Conservation (phyloP, 2,329 filamentous ascomycete genomes). For the Diaporthe sp. region DNA sequence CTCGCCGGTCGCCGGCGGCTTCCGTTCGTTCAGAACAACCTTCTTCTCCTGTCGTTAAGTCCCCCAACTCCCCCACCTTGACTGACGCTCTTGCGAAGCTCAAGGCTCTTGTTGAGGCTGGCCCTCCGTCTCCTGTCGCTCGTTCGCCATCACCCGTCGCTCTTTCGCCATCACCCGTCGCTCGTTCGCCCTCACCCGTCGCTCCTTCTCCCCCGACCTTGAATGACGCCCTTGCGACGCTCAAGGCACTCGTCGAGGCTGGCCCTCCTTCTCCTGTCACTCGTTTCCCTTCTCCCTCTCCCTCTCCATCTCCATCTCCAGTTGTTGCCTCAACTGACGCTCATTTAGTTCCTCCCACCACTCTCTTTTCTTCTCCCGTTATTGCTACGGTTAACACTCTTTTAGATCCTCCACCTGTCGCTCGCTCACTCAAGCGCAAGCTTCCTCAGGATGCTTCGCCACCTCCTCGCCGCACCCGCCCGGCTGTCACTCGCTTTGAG, state of each 20-base stretch:
- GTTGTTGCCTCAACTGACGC: neutral
- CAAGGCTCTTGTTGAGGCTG: neutral
- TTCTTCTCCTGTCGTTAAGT: neutral
- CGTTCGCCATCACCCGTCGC: neutral
- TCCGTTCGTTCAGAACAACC: neutral
- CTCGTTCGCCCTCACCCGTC: neutral
- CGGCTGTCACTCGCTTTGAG: conserved; percentile 30
- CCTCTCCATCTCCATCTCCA: neutral
- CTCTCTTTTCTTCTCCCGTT: neutral
- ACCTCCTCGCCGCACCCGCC: neutral
- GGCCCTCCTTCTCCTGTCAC: conserved; percentile 2
- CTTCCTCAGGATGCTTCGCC: conserved; percentile 32
- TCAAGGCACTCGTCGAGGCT: conserved; percentile 5
- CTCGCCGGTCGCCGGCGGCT: neutral
- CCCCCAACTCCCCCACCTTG: neutral
- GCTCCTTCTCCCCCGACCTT: neutral
- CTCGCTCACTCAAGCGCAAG: conserved; percentile 30
- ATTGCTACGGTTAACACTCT: neutral
- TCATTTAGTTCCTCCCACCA: neutral
- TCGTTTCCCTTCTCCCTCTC: conserved; percentile 7
- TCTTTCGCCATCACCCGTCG: neutral
- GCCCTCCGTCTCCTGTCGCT: conserved; percentile 4
- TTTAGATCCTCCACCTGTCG: neutral
- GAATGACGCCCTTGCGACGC: conserved; percentile 1
- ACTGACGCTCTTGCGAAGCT: conserved; percentile 17